Evolutionary conservation across 352 stramenopile species (phyloP), one percentile per base, ranked within the genome.

Genomic region (Aphanomyces euteiches): DNA sequence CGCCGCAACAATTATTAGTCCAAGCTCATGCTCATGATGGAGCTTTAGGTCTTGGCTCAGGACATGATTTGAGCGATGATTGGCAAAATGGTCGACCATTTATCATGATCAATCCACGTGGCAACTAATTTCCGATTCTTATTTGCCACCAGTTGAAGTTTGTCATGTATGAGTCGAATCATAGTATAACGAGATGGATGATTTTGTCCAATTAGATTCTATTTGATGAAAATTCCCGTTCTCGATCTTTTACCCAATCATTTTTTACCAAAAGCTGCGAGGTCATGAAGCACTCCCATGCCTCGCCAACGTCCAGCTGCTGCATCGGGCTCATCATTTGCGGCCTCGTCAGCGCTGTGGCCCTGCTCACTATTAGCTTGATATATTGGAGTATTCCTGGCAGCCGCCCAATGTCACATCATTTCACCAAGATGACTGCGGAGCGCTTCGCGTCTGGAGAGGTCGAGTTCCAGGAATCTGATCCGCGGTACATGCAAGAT

Each of bases 331-430:
- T 56, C 40, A 40, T 54, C 39, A 70, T 70, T 41, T 54, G 36
- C 19, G 50, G 19, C 6, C 10, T 70, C 38, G 50, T 70, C 54
- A 43, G n/a, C 10, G n/a, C 40, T 12, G 28, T 70, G 1, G 36
- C 28, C 15, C 38, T 70, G 8, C 54, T 70, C n/a, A 13, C 28
- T n/a, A 39, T 70, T 19, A 39, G 12, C n/a, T 43, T 70, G 7
- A 21, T 70, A 12, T 70, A 70, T 50, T 70, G 64, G 64, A 63
- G 43, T n/a, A 64, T 70, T 21, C 64, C 64, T 19, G 17, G 47
- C 17, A 38, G 53, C 8, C 47, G 21, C 5, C 43, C 64, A 6
- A 54, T 38, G 8, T 28, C 47, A 10, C 64, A 70, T 38, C 12
- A 60, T 39, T 61, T 70, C 28, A 19, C 37, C 38, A 70, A 70